Evolutionary conservation across 169 alveolate genomes (phyloP).

Genomic region (Fabrea salina): DNA sequence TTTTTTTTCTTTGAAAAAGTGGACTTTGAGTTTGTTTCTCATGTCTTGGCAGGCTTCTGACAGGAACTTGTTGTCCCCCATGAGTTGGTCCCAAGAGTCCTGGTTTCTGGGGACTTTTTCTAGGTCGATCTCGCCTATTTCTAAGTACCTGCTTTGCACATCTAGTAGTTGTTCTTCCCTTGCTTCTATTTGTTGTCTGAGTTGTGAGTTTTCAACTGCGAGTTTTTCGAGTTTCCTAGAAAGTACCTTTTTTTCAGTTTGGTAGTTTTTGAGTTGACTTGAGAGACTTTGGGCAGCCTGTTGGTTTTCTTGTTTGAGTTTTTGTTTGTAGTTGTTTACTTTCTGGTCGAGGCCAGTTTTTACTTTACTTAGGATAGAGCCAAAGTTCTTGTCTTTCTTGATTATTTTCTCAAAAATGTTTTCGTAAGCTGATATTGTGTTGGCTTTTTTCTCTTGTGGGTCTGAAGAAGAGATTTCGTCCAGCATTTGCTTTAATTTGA

Average conservation of each 20-base stretch:
- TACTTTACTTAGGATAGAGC: neutral
- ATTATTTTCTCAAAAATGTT: neutral
- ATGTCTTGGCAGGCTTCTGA: neutral
- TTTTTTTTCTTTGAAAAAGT: constrained; percentile 6
- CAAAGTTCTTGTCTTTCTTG: neutral
- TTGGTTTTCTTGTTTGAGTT: no score
- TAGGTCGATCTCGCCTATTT: constrained; percentile 2
- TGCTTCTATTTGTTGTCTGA: neutral
- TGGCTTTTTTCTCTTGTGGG: no score
- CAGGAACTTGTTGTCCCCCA: neutral
- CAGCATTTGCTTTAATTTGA: no score
- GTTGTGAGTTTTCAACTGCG: neutral
- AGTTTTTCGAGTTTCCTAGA: constrained; percentile 18
- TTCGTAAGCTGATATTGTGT: no score
- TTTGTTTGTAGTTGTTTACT: no score
- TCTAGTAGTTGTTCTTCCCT: neutral
- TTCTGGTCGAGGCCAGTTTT: neutral
- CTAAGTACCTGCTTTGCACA: neutral
- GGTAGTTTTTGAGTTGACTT: no score
- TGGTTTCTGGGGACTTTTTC: constrained; percentile 3
- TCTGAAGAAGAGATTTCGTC: no score
- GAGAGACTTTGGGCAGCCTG: no score
- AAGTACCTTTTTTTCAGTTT: constrained; percentile 6
- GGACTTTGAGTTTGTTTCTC: neutral
- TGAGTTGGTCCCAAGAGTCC: neutral